These are phyloP conservation scores for Corylus americana DNA, from an alignment of 306 rosid genomes.

Conservation along the genomic window DNA sequence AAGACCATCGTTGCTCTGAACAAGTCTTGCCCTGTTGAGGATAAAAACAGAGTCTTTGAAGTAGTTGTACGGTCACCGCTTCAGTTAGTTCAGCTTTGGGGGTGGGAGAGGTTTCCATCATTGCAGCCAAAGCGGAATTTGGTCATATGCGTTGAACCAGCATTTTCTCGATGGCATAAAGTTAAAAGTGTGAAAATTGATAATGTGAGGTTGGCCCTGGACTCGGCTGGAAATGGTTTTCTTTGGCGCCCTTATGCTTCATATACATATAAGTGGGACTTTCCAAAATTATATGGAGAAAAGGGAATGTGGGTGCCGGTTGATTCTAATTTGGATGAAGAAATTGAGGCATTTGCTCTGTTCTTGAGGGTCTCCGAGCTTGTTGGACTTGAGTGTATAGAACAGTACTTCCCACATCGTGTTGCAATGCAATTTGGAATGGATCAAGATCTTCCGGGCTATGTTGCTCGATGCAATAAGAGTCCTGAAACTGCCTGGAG, in stretches of 20 bases:
- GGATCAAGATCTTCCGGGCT: conserved; percentile 57
- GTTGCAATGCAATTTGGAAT: conserved; percentile 64
- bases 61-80: conserved; percentile 42
- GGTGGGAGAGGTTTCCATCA: conserved; percentile 52
- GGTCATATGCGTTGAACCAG: conserved; percentile 14
- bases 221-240: conserved; percentile 33
- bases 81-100: conserved; percentile 63
- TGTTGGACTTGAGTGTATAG: conserved; percentile 40
- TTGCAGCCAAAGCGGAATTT: conserved; percentile 35
- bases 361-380: conserved; percentile 45
- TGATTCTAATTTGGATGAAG: conserved; percentile 20
- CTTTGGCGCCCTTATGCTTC: conserved; percentile 51
- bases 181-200: conserved; percentile 29
- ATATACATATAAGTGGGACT: conserved; percentile 15
- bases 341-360: conserved; percentile 21
- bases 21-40: too few species aligned
- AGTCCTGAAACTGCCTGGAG: conserved; percentile 35
- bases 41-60: neutral
- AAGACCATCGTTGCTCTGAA: conserved; percentile 21
- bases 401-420: conserved; percentile 53
- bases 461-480: neutral
- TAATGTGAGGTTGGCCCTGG: conserved; percentile 35
- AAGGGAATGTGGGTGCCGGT: conserved; percentile 25
- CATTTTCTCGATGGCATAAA: conserved; percentile 41
- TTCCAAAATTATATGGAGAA: conserved; percentile 29